Conservation (phyloP, 805 yeast genomes). For the Kodamaea neixiangensis region DNA sequence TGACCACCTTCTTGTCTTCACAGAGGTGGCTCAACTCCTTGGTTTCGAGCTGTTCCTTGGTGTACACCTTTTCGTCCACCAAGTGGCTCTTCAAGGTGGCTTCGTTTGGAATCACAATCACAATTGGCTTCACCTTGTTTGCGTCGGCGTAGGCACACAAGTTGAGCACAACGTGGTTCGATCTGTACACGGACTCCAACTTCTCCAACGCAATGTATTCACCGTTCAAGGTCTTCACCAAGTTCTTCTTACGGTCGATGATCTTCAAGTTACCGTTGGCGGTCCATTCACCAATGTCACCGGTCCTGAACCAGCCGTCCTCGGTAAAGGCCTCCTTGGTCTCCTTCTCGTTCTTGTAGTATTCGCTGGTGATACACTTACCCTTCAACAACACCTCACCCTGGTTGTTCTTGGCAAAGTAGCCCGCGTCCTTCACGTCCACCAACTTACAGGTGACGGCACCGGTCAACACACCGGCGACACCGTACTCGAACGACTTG, state of each 20-base stretch:
- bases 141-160: slow-evolving; percentile 93
- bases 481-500: slow-evolving; percentile 64
- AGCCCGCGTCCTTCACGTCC: slow-evolving; percentile 90
- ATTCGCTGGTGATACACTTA: slow-evolving; percentile 68
- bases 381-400: slow-evolving; percentile 91
- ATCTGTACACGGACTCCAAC: slow-evolving; percentile 86
- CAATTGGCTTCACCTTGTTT: slow-evolving; percentile 86
- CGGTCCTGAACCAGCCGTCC: slow-evolving; percentile 94
- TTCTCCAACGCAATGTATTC: slow-evolving; percentile 97
- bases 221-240: slow-evolving; percentile 94
- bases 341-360: slow-evolving; percentile 81
- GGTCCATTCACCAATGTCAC: slow-evolving; percentile 96
- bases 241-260: slow-evolving; percentile 93
- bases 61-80: slow-evolving; percentile 51
- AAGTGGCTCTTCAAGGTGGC: slow-evolving; percentile 55
- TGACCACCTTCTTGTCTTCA: slow-evolving; percentile 55
- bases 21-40: slow-evolving; percentile 50
- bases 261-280: slow-evolving; percentile 73
- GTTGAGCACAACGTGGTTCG: slow-evolving; percentile 73
- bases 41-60: slow-evolving; percentile 48
- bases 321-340: slow-evolving; percentile 71
- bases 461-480: slow-evolving; percentile 82
- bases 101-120: slow-evolving; percentile 83
- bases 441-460: slow-evolving; percentile 84
- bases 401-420: slow-evolving; percentile 84